These are phyloP conservation scores for Colletotrichum eremochloae DNA, from an alignment of 2,329 filamentous ascomycete species.

Conservation along the genomic window DNA sequence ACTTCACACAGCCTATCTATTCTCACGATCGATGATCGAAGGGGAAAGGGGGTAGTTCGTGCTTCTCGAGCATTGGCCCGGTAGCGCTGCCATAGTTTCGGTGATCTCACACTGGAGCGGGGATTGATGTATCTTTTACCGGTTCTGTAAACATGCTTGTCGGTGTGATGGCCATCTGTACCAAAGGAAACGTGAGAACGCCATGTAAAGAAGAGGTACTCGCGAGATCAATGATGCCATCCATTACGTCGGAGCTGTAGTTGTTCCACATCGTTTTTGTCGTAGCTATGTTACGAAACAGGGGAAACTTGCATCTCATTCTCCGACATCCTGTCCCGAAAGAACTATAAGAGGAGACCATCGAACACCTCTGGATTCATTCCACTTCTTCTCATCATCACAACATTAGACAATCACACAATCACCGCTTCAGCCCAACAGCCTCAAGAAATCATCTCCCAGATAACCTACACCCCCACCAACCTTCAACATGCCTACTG, in stretches of 20 bases:
- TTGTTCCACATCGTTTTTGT: background rate
- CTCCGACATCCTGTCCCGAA: background rate
- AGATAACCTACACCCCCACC: background rate
- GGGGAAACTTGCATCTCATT: background rate
- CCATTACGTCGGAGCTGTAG: slow-evolving; percentile 11
- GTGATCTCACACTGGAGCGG: background rate
- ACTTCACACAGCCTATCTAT: slow-evolving; percentile 25
- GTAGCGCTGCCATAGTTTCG: slow-evolving; percentile 4
- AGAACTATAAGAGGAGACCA: slow-evolving; percentile 38
- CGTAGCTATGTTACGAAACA: background rate
- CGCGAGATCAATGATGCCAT: slow-evolving; percentile 35
- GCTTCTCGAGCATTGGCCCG: slow-evolving; percentile 15
- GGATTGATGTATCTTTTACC: slow-evolving; percentile 13
- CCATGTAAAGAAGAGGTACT: background rate
- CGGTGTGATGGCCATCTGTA: background rate
- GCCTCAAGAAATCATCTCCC: background rate
- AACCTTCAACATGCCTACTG: slow-evolving; percentile 58
- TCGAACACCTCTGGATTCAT: background rate
- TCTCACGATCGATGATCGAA: slow-evolving; percentile 17
- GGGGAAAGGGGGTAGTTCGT: background rate
- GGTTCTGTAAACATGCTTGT: background rate
- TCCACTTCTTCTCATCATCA: background rate
- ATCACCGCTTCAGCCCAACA: background rate
- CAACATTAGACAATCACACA: slow-evolving; percentile 7
- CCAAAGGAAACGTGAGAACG: slow-evolving; percentile 7